These are phyloP conservation scores for Aspergillus calidoustus DNA, from an alignment of 2,329 filamentous ascomycete species.

Conservation along the genomic window DNA sequence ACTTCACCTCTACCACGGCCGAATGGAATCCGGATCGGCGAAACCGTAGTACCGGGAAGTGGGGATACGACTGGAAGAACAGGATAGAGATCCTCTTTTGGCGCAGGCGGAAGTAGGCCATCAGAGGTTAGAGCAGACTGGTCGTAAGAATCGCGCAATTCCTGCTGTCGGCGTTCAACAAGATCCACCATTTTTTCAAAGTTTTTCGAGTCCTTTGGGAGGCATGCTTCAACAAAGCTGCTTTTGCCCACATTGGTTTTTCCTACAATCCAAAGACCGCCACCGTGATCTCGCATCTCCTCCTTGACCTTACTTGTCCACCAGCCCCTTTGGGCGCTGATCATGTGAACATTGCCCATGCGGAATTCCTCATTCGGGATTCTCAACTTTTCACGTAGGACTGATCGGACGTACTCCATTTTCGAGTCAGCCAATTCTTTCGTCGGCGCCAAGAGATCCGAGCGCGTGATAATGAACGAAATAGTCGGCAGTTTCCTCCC, in stretches of 20 bases:
- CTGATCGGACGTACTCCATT: conserved; percentile 81
- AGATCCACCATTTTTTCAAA: conserved; percentile 42
- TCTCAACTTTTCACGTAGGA: conserved; percentile 77
- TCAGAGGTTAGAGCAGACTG: conserved; percentile 32
- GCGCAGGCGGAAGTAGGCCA: conserved; percentile 75
- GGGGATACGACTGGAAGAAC: conserved; percentile 84
- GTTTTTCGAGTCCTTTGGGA: conserved; percentile 71
- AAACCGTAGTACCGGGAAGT: conserved; percentile 90
- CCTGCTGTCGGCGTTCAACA: conserved; percentile 34
- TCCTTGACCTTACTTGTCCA: conserved; percentile 88
- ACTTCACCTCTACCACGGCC: conserved; percentile 85
- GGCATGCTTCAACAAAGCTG: conserved; percentile 83
- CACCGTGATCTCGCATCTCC: conserved; percentile 80
- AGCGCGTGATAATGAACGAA: conserved; percentile 88
- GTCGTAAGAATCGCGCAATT: conserved; percentile 23
- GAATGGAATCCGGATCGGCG: conserved; percentile 90
- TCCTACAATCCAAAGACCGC: conserved; percentile 94
- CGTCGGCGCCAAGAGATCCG: conserved; percentile 81
- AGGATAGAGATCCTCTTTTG: conserved; percentile 74
- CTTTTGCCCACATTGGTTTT: conserved; percentile 99
- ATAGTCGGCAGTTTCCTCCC: conserved; percentile 77
- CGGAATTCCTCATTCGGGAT: conserved; percentile 69
- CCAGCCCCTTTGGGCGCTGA: conserved; percentile 86
- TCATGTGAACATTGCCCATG: conserved; percentile 84
- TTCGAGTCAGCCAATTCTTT: conserved; percentile 83